phyloP scores from a whole-genome alignment of 1,284 basidiomycete species.

The Apiotrichum laibachii region DNA sequence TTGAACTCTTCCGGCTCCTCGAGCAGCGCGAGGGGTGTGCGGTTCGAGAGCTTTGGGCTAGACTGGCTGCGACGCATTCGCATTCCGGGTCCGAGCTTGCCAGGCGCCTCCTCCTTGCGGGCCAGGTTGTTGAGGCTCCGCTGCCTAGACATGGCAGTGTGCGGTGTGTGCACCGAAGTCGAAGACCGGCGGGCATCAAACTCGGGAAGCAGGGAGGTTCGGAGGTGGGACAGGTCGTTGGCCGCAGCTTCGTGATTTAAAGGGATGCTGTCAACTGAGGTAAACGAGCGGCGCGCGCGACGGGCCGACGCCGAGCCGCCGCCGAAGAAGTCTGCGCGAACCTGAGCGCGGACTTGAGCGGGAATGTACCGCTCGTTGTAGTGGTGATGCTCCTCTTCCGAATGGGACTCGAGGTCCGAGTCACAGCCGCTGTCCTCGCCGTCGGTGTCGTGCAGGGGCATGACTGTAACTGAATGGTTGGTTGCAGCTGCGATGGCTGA shows the following conservation, averaged over 20 bases:
- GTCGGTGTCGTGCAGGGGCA: neutral
- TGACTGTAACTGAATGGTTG: too few species aligned
- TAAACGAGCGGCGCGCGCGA: neutral
- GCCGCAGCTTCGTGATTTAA: neutral
- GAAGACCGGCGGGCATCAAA: neutral
- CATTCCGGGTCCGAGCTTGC: neutral
- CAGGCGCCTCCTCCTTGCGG: neutral
- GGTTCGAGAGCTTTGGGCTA: neutral
- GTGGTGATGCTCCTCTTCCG: neutral
- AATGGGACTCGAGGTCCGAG: neutral
- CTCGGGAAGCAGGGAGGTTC: neutral
- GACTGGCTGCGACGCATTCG: neutral
- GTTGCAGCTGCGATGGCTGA: neutral
- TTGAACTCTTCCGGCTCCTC: conserved; percentile 30
- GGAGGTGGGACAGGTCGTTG: neutral
- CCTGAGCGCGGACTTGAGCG: neutral
- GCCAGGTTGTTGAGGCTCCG: neutral
- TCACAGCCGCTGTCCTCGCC: neutral
- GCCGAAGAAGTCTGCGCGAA: neutral
- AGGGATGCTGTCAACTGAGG: neutral
- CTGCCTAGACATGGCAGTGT: neutral
- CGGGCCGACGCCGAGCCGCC: neutral
- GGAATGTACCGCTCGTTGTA: neutral
- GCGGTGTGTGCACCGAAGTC: neutral
- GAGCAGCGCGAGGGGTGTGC: neutral